Base-by-base conservation (phyloP, 805 yeast species). In the Metschnikowia reukaufii region DNA sequence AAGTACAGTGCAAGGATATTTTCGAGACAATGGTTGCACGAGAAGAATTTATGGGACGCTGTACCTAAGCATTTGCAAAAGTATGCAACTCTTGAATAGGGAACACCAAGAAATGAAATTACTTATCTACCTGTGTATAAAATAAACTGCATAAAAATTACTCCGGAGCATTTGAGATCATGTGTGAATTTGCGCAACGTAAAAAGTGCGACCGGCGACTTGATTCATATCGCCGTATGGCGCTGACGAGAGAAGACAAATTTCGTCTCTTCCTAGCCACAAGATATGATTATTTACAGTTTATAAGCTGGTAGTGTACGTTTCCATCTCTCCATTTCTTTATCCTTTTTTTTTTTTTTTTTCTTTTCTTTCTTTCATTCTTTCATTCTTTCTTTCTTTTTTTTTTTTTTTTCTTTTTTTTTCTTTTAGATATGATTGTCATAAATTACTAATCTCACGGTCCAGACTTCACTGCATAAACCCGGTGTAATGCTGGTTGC, bases 1-100 rank as follows among this genome's bases (percentile, higher is more conserved):
- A 86, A 91, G 59, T 91, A 91, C 59, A 82, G 90, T 15, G 91
- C 86, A 53, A 73, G 95, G 44, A 70, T 90, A 34, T 91, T 91
- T 68, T 82, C 90, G 55, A 77, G 78, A 63, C 72, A 72, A 45
- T 90, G 96, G 96, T 74, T 90, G 42, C 74, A 85, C 57, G 67
- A 78, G 29, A 90, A 89, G 72, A 77, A 76, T 21, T 73, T 90
- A 47, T 82, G 73, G 58, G 76, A 77, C 16, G 78, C 78, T 13
- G 75, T 90, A 49, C 96, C 97, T 6, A 79, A 79, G 16, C 73
- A 84, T 50, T 76, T 88, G 61, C 77, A 74, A 54, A 84, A 84
- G 66, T 91, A 89, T 65, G 84, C 81, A 17, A 63, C 51, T 15
- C 62, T 71, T 39, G 73, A 67, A 12, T 70, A 60, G 44, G 31